Evolutionary conservation across 345 rosid genomes (phyloP), one percentile per base, ranked within the genome.

Genomic region (Salix brachista): DNA sequence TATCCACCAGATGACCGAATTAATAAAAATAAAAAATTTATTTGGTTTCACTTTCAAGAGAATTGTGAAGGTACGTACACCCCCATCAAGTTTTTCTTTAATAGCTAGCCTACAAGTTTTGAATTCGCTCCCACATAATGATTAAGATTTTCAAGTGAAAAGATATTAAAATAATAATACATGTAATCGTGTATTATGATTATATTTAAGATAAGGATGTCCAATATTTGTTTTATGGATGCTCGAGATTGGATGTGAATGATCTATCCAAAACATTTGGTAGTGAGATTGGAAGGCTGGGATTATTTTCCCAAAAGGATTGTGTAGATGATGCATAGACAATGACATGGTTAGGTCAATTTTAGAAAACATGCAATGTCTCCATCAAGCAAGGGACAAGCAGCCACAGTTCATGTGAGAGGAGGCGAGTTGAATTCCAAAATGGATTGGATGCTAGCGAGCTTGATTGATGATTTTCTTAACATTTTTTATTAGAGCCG

Each of bases 391-490:
- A 72, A 39, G 54, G 34, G 72, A 68, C 69, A 42, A 13, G 3
- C 16, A 50, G 64, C 44, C 13, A 72, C 73, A 34, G 73, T 75
- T 75, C 77, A 78, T 37, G 50, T 46, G 14, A 32, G 17, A 62
- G 65, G 30, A 26, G 28, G 28, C 1, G 34, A 2, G 73, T 17
- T 36, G 77, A 76, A 32, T 67, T 68, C 26, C 66, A 25, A 41
- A 23, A 17, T 69, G 34, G 37, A 11, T 54, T 69, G 26, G 37
- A 11, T 54, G 23, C 32, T 30, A 2, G 0, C 3, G 4, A 46
- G 1, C 37, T 32, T 64, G 18, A 28, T 61, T 42, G 30, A 62
- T 70, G 0, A 68, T 18, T 58, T 68, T 34, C 21, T 46, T 16
- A 44, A 5, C 6, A 25, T n/a, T 12, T 30, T 16, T 11, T 8